Conservation (phyloP, 805 yeast genomes). For the Candida nitratophila region DNA sequence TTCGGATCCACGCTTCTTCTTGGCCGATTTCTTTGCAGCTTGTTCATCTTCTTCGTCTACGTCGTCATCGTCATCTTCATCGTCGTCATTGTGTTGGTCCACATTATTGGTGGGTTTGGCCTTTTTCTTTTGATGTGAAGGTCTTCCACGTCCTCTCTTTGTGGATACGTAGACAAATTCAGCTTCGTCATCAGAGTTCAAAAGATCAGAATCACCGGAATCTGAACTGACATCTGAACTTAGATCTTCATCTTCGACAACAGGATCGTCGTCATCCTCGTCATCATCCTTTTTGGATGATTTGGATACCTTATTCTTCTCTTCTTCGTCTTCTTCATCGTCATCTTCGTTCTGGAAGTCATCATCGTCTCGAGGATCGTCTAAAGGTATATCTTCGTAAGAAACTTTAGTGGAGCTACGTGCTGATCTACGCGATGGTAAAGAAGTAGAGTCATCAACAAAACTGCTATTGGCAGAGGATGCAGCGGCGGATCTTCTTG, state of each 20-base stretch:
- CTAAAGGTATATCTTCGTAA: conserved; percentile 2
- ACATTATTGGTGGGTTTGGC: conserved; percentile 12
- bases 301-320: conserved; percentile 16
- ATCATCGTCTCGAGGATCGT: conserved; percentile 2
- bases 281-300: conserved; percentile 12
- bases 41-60: conserved; percentile 6
- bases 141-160: conserved; percentile 26
- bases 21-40: conserved; percentile 6
- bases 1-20: conserved; percentile 2
- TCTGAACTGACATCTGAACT: conserved; percentile 10
- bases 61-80: conserved; percentile 19
- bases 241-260: conserved; percentile 14
- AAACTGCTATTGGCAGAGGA: background rate
- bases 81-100: conserved; percentile 11
- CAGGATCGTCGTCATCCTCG: conserved; percentile 4
- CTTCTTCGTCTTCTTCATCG: conserved; percentile 10
- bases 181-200: conserved; percentile 17
- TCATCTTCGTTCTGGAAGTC: too few relatives aligned
- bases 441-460: background rate
- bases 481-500: background rate
- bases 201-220: conserved; percentile 18
- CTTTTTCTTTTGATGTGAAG: conserved; percentile 16
- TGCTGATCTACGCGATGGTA: background rate
- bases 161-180: conserved; percentile 7
- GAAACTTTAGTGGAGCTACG: background rate